Conservation (phyloP, 1,139 yeast species). For the Magnusiomyces suaveolens region DNA sequence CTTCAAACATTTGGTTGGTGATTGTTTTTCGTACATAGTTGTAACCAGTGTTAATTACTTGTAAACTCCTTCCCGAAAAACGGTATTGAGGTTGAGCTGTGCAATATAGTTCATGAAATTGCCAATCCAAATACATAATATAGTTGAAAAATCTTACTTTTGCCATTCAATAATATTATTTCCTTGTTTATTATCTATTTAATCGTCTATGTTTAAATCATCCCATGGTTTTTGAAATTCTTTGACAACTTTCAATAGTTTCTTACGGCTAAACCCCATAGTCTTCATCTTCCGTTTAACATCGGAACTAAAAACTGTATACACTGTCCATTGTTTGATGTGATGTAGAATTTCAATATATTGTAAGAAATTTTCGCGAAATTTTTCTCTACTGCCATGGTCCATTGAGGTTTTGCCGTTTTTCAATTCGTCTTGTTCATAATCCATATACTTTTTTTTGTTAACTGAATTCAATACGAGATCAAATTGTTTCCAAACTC, state of each 20-base stretch:
- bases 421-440: not conserved
- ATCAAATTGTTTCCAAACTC: not conserved
- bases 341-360: not conserved
- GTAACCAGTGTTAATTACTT: no score
- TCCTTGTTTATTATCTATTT: no score
- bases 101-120: no score
- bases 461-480: not conserved
- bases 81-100: no score
- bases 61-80: no score
- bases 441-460: not conserved
- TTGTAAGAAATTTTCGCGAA: not conserved
- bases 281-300: not conserved
- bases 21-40: no score
- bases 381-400: not conserved
- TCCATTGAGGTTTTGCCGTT: not conserved
- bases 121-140: no score
- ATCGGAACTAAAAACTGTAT: not conserved
- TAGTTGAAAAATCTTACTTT: no score
- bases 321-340: not conserved
- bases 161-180: no score
- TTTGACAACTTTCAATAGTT: not conserved
- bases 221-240: conserved; percentile 6
- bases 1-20: no score
- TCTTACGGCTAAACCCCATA: not conserved
- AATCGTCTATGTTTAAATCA: no score